Evolutionary conservation across 2,329 filamentous ascomycete species (phyloP).

Genomic region (Nigrospora osmanthi): DNA sequence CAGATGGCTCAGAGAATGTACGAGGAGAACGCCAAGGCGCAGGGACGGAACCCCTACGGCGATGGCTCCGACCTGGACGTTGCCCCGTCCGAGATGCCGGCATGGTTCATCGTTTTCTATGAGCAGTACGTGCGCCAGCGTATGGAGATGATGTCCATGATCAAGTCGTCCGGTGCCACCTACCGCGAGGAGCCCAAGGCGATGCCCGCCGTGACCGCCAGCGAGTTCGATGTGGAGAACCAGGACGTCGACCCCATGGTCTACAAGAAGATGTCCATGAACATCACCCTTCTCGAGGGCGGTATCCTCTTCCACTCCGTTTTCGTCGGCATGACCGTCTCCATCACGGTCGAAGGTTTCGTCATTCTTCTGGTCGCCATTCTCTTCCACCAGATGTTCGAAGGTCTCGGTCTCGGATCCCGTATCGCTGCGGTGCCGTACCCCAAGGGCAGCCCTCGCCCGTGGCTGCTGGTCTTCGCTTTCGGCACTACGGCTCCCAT

Average conservation of each 20-base stretch:
- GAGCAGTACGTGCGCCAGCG: slow-evolving; percentile 55
- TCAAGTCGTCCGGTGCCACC: slow-evolving; percentile 27
- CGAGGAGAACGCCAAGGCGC: slow-evolving; percentile 21
- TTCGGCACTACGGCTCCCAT: slow-evolving; percentile 58
- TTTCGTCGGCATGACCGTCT: slow-evolving; percentile 67
- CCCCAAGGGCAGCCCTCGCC: slow-evolving; percentile 44
- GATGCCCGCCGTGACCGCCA: slow-evolving; percentile 22
- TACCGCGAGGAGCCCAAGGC: slow-evolving; percentile 13
- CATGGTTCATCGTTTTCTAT: slow-evolving; percentile 57
- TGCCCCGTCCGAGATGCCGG: slow-evolving; percentile 42
- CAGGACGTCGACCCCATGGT: slow-evolving; percentile 33
- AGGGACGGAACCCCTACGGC: slow-evolving; percentile 14
- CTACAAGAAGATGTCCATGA: slow-evolving; percentile 58
- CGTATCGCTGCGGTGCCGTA: slow-evolving; percentile 62
- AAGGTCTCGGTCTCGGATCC: slow-evolving; percentile 61
- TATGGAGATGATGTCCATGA: slow-evolving; percentile 48
- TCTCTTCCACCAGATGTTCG: slow-evolving; percentile 64
- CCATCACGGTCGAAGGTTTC: slow-evolving; percentile 61
- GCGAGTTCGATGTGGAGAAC: slow-evolving; percentile 35
- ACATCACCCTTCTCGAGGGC: slow-evolving; percentile 68
- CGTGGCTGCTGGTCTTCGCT: slow-evolving; percentile 53
- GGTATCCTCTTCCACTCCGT: slow-evolving; percentile 75
- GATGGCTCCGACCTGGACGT: slow-evolving; percentile 16
- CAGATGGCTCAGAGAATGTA: slow-evolving; percentile 30
- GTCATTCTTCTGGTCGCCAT: slow-evolving; percentile 61